Base-by-base conservation (phyloP, 2,329 filamentous ascomycete genomes). In the Fusarium marasasianum region DNA sequence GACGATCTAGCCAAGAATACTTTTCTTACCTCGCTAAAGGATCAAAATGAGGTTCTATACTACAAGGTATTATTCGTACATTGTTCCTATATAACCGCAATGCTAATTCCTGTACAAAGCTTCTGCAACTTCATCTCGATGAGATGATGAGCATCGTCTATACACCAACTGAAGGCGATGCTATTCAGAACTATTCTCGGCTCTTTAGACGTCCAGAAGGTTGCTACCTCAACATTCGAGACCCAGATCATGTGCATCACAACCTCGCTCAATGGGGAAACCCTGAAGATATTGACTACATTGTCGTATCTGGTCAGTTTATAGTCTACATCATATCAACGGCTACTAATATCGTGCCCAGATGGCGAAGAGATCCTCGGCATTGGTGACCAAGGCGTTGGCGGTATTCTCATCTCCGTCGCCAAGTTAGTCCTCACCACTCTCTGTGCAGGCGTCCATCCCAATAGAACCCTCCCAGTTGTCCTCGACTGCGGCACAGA, bases 101-200 rank as follows among this genome's bases (percentile, higher is more conserved):
- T 72, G 83, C 61, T 68, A n/a, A 58, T 18, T 29, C 5, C 29
- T 6, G 26, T 54, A 38, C 13, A 14, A 68, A 94, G 89, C 87
- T 97, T 15, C 86, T 96, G 13, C 88, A 93, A 79, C 90, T 93
- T 9, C 92, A 97, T 77, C 83, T 97, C 26, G 91, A 93, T 72
- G 94, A 97, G 79, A 96, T 97, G 93, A 95, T 97, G 79, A 91
- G 92, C 45, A 86, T 97, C n/a, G 93, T 97, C 35, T 98, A 97
- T 79, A 97, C 95, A 0, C 95, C 95, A 0, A 97, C 95, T 0
- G 94, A 97, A 82, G 94, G 93, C 14, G 94, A 97, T 45, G 95
- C 95, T 0, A 97, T 97, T 57, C 90, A 94, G 74, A 93, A 95
- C 72, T 97, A 94, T 79, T 96, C 94, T 1, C 85, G 91, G 0